A percentile compares a stretch with the other conserved stretches of the same genome.
phyloP scores from a whole-genome alignment of 225 moss, liverwort and hornwort genomes.

The Anthoceros angustus region DNA sequence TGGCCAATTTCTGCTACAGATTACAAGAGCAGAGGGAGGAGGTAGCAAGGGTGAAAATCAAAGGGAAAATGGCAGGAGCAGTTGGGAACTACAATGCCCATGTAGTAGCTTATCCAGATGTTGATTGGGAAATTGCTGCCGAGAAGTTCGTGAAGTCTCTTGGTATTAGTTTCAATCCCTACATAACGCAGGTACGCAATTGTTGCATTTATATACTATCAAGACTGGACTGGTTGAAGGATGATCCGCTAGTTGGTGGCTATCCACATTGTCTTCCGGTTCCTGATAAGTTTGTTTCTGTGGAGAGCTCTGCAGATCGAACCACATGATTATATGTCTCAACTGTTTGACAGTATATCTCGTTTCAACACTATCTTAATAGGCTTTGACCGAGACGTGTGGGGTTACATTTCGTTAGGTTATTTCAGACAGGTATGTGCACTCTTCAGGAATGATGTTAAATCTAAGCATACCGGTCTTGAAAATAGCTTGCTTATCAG shows the following conservation, averaged over 20 bases:
- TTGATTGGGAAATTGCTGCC: slow-evolving; percentile 64
- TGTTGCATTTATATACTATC: background rate
- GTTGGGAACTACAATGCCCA: slow-evolving; percentile 95
- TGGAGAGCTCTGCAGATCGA: slow-evolving; percentile 51
- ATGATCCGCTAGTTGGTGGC: background rate
- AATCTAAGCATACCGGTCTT: too few species aligned
- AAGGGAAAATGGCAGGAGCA: slow-evolving; percentile 87
- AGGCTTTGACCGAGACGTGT: slow-evolving; percentile 70
- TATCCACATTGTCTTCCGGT: background rate
- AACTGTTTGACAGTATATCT: slow-evolving; percentile 39
- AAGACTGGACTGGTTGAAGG: too few species aligned
- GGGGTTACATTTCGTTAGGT: slow-evolving; percentile 77
- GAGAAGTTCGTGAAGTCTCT: slow-evolving; percentile 71
- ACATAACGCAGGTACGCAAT: slow-evolving; percentile 68
- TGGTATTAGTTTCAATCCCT: slow-evolving; percentile 72
- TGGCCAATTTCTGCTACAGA: slow-evolving; percentile 72
- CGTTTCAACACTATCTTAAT: slow-evolving; percentile 64
- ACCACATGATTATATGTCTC: slow-evolving; percentile 73
- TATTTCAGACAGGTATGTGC: slow-evolving; percentile 66
- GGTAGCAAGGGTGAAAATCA: slow-evolving; percentile 40
- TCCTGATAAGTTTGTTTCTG: background rate
- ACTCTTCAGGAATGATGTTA: background rate
- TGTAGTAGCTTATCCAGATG: slow-evolving; percentile 57
- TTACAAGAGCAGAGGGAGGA: slow-evolving; percentile 46
- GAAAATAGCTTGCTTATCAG: too few species aligned